Evolutionary conservation across 495 filamentous ascomycete genomes (phyloP).

Genomic region (Trichoderma parareesei): DNA sequence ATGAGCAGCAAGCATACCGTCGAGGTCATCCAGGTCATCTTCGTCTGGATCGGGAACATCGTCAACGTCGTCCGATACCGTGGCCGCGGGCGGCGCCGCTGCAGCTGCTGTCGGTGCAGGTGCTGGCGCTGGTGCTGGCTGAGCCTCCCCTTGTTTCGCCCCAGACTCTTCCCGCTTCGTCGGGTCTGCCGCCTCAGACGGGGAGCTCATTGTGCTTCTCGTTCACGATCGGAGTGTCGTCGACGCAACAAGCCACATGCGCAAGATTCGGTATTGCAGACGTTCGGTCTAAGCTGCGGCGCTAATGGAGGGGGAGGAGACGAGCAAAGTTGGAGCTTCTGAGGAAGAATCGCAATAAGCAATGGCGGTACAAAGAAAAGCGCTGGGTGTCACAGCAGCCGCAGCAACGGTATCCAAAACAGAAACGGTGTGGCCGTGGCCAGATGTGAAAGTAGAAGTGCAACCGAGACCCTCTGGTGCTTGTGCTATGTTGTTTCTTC

Average conservation of each 20-base stretch:
- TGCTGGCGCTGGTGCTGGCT: background rate
- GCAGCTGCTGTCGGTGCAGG: background rate
- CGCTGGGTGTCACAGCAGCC: background rate
- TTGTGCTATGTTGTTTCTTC: background rate
- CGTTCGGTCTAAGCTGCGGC: background rate
- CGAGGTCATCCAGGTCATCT: slow-evolving; percentile 85
- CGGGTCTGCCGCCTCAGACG: slow-evolving; percentile 1
- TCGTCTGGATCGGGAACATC: slow-evolving; percentile 67
- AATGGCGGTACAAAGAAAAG: background rate
- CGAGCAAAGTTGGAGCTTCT: background rate
- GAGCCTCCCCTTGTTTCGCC: slow-evolving; percentile 12
- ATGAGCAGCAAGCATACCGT: slow-evolving; percentile 50
- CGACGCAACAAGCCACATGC: background rate
- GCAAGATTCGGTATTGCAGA: background rate
- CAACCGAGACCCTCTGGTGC: background rate
- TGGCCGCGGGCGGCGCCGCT: background rate
- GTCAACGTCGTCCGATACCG: slow-evolving; percentile 23
- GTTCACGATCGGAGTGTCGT: background rate
- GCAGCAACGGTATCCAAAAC: background rate
- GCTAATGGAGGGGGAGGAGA: slow-evolving; percentile 4
- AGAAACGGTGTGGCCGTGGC: background rate
- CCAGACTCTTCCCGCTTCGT: slow-evolving; percentile 5
- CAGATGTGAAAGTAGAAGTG: background rate
- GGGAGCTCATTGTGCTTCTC: background rate
- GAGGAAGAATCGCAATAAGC: too few species aligned